phyloP scores from a whole-genome alignment of 495 filamentous ascomycete genomes.

The Podospora comata region DNA sequence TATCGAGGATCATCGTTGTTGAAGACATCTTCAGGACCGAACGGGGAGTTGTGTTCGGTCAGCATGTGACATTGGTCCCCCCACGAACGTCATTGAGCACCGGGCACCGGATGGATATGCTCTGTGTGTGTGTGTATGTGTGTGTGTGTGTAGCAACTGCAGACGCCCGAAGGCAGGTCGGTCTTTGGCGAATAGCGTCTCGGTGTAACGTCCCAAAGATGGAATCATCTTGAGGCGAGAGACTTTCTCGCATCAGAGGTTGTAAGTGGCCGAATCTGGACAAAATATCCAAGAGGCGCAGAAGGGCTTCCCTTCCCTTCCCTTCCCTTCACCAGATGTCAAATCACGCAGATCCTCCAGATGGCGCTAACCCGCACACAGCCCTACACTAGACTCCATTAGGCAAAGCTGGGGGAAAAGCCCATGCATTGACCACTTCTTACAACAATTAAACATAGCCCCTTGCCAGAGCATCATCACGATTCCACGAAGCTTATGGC shows the following conservation, averaged over 20 bases:
- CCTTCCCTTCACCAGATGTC: neutral
- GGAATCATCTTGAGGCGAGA: neutral
- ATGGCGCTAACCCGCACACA: slow-evolving; percentile 12
- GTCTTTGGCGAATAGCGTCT: neutral
- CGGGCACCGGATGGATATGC: neutral
- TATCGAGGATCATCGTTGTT: neutral
- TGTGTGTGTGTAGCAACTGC: neutral
- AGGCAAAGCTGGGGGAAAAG: slow-evolving; percentile 1
- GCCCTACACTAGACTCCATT: slow-evolving; percentile 16
- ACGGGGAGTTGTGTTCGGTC: neutral
- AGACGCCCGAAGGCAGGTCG: neutral
- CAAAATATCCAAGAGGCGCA: slow-evolving; percentile 12
- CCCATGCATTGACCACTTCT: slow-evolving; percentile 5
- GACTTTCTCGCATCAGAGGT: neutral
- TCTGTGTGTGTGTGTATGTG: neutral
- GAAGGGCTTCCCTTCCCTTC: neutral
- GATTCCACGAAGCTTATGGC: neutral
- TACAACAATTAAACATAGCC: slow-evolving; percentile 10
- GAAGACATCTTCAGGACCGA: neutral
- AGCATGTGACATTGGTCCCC: neutral
- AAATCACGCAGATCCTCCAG: slow-evolving; percentile 16
- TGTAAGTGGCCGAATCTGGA: slow-evolving; percentile 7
- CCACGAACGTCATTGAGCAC: neutral
- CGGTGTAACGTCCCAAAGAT: neutral
- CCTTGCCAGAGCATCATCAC: neutral